Conservation (phyloP, 306 rosid species). For the Cicer cuneatum region DNA sequence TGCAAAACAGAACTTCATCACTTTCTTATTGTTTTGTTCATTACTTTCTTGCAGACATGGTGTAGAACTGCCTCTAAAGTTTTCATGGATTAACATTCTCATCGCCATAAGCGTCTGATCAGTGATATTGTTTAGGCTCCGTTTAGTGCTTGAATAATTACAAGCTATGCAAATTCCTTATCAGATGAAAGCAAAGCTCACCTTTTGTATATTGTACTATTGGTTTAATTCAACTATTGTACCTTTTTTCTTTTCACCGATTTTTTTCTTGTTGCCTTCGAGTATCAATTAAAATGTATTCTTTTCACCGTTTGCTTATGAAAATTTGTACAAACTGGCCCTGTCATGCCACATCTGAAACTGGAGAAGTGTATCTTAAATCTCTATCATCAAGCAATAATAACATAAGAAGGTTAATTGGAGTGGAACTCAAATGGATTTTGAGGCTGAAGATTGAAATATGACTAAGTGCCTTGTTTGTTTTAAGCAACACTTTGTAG, state of each 20-base stretch:
- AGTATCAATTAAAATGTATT: slow-evolving; percentile 37
- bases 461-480: no score
- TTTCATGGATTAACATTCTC: slow-evolving; percentile 82
- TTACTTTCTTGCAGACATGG: slow-evolving; percentile 70
- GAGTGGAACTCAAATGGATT: no score
- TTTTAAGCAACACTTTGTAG: no score
- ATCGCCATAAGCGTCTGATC: slow-evolving; percentile 78
- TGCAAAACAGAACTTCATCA: no score
- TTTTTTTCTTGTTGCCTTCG: slow-evolving; percentile 29
- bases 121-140: slow-evolving; percentile 66
- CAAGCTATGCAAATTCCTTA: slow-evolving; percentile 2
- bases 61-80: slow-evolving; percentile 80
- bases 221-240: slow-evolving; percentile 25
- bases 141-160: neutral
- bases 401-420: no score
- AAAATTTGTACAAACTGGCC: neutral
- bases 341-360: no score
- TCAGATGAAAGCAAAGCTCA: slow-evolving; percentile 24
- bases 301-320: neutral
- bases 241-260: neutral
- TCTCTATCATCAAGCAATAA: no score
- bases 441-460: no score
- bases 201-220: slow-evolving; percentile 29
- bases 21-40: neutral
- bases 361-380: no score